Conservation (phyloP, 768 basidiomycete genomes). For the Tylopilus sp. region DNA sequence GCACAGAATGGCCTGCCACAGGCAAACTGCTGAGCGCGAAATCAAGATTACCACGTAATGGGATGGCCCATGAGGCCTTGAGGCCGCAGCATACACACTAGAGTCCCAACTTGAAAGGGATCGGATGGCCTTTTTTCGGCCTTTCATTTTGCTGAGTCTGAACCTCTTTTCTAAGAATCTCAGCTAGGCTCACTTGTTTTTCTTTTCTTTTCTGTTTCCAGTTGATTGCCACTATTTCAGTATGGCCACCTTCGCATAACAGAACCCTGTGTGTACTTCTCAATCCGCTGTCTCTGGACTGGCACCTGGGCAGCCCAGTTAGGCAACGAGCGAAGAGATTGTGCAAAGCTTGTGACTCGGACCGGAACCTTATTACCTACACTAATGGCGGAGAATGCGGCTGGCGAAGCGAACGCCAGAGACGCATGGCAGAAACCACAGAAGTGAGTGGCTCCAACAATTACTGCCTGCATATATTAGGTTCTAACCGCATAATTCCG, state of each 20-base stretch:
- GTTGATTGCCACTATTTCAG: neutral
- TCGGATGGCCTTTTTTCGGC: neutral
- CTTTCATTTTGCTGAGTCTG: neutral
- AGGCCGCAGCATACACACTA: no score
- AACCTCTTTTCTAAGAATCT: neutral
- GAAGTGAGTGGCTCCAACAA: constrained; percentile 16
- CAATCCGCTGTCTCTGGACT: no score
- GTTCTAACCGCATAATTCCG: constrained; percentile 1
- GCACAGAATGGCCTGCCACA: neutral
- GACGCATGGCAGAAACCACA: neutral
- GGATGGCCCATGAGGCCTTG: constrained; percentile 2
- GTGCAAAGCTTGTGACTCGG: neutral
- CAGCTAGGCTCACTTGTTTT: neutral
- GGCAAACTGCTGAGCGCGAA: neutral
- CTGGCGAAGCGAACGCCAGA: constrained; percentile 3
- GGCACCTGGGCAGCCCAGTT: constrained; percentile 1
- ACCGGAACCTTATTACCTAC: constrained; percentile 1
- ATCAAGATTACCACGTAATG: constrained; percentile 16
- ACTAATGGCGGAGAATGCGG: constrained; percentile 4
- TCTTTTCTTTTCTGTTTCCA: no score
- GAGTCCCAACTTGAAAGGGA: no score
- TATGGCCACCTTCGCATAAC: neutral
- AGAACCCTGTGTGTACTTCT: neutral
- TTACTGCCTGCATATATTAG: neutral
- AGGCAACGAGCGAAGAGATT: neutral